Evolutionary conservation across 495 filamentous ascomycete genomes (phyloP), one percentile per base, ranked within the genome.

Genomic region (Schizothecium vesticola): DNA sequence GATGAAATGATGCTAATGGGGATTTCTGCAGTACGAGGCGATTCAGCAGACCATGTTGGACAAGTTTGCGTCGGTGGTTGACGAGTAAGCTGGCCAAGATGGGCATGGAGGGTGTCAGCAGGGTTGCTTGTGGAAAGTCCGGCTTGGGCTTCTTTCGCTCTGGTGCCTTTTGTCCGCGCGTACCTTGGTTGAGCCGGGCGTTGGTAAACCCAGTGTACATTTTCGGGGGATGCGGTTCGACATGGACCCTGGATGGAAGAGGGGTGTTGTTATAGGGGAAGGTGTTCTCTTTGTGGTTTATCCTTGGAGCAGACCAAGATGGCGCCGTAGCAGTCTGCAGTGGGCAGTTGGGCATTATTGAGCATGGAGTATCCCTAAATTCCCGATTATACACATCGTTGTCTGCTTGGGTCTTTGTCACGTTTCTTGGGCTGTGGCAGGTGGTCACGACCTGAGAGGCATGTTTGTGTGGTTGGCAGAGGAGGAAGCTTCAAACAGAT

Each of bases 21-120:
- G 10, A 22, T 59, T 23, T 36, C 8, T 65, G 62, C 59, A 93
- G 90, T 99, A 97, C 78, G 95, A 99, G 85, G 89, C 89, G 74
- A 85, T 98, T 73, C 84, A 92, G 73, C 92, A 96, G 80, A 85
- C 85, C 68, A 93, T 99, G 94, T 87, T 90, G 66, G 96, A 99
- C 80, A 93, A 96, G 78, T 99, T 98, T 80, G 96, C 96, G 22
- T 87, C 91, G 13, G 92, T 98, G 62, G 85, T 89, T 72, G 95
- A 99, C 80, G 95, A 98, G 85, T 99, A 91, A 51, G 43, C 19
- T n/a, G 5, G 6, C 43, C 43, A n/a, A 3, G 19, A 51, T n/a
- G 43, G 16, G 19, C 8, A n/a, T 51, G 43, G 31, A 33, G 31
- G 31, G 31, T 12, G 31, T 13, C 31, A 13, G 31, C 31, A 33